phyloP scores from a whole-genome alignment of 305 asterid species.

The Nicotiana rustica region DNA sequence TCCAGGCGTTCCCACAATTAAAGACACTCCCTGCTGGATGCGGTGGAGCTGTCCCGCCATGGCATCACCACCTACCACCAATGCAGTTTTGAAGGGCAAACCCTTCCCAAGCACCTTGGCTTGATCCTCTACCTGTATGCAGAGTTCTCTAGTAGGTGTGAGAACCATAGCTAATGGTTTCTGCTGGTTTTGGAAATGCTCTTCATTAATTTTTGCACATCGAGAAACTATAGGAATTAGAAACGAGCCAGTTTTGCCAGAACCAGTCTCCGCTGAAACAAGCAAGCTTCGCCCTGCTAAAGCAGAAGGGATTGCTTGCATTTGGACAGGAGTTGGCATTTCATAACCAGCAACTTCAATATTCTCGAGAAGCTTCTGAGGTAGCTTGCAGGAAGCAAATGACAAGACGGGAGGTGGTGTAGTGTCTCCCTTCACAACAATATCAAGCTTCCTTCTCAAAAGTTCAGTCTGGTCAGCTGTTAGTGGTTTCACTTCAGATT shows the following conservation, averaged over 20 bases:
- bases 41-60: constrained; percentile 87
- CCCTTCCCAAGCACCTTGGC: constrained; percentile 93
- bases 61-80: constrained; percentile 95
- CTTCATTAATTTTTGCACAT: constrained; percentile 53
- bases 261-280: constrained; percentile 94
- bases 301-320: constrained; percentile 95
- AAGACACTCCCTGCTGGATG: constrained; percentile 73
- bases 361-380: constrained; percentile 76
- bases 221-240: constrained; percentile 73
- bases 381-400: constrained; percentile 72
- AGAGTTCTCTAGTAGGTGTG: constrained; percentile 91
- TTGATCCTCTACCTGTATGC: constrained; percentile 92
- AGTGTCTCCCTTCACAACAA: constrained; percentile 60
- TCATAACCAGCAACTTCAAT: constrained; percentile 84
- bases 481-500: constrained; percentile 40
- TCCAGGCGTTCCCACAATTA: constrained; percentile 95
- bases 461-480: constrained; percentile 51
- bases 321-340: constrained; percentile 93
- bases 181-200: constrained; percentile 46
- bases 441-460: constrained; percentile 69
- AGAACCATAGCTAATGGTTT: constrained; percentile 80
- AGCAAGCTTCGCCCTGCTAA: constrained; percentile 72
- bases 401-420: constrained; percentile 72
- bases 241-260: constrained; percentile 92
- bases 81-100: constrained; percentile 86